Percentiles rank a stretch among this genome's conserved stretches.
phyloP scores from a whole-genome alignment of 208 protist genomes.

The Acanthamoeba divionensis region DNA sequence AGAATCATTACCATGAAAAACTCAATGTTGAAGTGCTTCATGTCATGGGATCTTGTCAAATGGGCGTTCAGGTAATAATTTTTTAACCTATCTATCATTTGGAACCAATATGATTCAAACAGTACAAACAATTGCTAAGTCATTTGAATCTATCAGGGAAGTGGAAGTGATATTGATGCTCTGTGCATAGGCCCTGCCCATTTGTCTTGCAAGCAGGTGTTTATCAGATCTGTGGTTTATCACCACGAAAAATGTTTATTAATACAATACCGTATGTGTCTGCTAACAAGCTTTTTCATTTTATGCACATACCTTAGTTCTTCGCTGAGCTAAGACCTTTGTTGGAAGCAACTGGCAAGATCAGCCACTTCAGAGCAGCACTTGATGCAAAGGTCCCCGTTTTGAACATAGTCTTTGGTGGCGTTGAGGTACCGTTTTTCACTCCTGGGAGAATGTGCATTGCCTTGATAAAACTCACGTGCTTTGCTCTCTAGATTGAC shows the following conservation, averaged over 20 bases:
- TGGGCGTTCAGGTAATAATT: constrained; percentile 23
- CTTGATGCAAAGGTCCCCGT: constrained; percentile 41
- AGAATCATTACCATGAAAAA: not conserved
- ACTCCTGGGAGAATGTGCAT: no score
- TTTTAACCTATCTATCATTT: no score
- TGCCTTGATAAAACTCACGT: no score
- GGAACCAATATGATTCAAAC: no score
- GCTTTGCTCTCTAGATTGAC: not conserved
- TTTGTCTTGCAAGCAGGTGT: not conserved
- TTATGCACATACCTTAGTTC: not conserved
- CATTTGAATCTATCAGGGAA: no score
- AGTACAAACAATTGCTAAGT: no score
- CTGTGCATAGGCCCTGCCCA: constrained; percentile 5
- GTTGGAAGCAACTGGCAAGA: constrained; percentile 8
- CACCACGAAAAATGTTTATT: no score
- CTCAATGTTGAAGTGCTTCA: not conserved
- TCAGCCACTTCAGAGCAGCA: not conserved
- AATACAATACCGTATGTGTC: no score
- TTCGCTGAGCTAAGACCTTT: not conserved
- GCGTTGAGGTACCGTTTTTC: not conserved
- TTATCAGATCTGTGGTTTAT: no score
- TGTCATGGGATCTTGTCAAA: constrained; percentile 14
- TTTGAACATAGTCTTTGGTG: not conserved
- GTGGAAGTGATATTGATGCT: constrained; percentile 16
- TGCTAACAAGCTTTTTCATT: not conserved